Evolutionary conservation across 1,284 basidiomycete genomes (phyloP).

Genomic region (Ustilago vetiveriae): DNA sequence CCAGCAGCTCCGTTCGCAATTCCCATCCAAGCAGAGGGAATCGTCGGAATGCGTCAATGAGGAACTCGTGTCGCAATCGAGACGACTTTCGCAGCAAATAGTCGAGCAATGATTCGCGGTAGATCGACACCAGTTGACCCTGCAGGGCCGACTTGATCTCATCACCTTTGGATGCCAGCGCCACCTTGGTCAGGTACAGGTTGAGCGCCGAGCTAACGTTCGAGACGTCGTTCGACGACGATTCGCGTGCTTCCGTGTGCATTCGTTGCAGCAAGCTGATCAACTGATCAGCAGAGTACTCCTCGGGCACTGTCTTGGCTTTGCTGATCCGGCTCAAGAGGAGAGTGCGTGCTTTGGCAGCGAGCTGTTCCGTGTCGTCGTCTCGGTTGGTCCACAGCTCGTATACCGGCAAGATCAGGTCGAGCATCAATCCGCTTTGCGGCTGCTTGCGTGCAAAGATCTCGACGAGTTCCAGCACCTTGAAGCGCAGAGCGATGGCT

Average conservation of each 20-base stretch:
- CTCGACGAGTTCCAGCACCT: slow-evolving; percentile 90
- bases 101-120: slow-evolving; percentile 78
- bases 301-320: slow-evolving; percentile 75
- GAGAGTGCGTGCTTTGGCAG: slow-evolving; percentile 83
- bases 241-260: slow-evolving; percentile 79
- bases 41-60: slow-evolving; percentile 80
- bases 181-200: slow-evolving; percentile 74
- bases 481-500: slow-evolving; percentile 85
- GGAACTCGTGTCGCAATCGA: slow-evolving; percentile 77
- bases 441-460: slow-evolving; percentile 81
- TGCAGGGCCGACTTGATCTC: slow-evolving; percentile 19
- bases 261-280: slow-evolving; percentile 74
- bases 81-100: slow-evolving; percentile 85
- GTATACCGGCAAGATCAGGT: slow-evolving; percentile 79
- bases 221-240: slow-evolving; percentile 74
- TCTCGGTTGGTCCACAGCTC: slow-evolving; percentile 71
- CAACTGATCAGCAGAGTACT: slow-evolving; percentile 70
- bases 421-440: slow-evolving; percentile 73
- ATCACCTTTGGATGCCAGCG: slow-evolving; percentile 17
- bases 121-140: slow-evolving; percentile 71
- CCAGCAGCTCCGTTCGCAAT: slow-evolving; percentile 74
- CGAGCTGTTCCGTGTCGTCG: slow-evolving; percentile 73
- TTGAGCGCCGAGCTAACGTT: slow-evolving; percentile 75
- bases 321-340: slow-evolving; percentile 80
- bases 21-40: slow-evolving; percentile 77